phyloP scores from a whole-genome alignment of 108 stramenopile species.

The Nannochloropsis gaditana region DNA sequence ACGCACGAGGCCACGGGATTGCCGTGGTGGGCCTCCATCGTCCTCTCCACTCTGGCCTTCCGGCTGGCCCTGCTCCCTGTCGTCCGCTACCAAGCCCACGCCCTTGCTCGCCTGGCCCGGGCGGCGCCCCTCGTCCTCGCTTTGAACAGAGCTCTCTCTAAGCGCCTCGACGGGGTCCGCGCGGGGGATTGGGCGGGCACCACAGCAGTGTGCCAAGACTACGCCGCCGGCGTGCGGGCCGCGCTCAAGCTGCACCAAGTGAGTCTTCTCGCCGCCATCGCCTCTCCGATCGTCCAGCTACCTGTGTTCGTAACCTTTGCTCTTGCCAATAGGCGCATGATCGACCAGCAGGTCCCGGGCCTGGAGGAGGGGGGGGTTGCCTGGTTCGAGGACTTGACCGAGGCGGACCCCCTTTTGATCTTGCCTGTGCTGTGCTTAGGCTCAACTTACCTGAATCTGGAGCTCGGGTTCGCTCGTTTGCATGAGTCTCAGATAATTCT shows the following conservation, averaged over 20 bases:
- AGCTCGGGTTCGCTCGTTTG: conserved; percentile 6
- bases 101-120: background rate
- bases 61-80: background rate
- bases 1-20: background rate
- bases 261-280: background rate
- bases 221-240: background rate
- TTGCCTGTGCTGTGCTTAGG: conserved; percentile 9
- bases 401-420: background rate
- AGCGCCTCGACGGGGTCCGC: conserved; percentile 14
- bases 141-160: background rate
- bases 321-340: background rate
- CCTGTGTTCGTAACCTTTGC: conserved; percentile 9
- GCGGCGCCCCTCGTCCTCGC: background rate
- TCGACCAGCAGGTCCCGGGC: background rate
- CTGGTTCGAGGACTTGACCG: conserved; percentile 8
- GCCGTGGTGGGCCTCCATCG: conserved; percentile 5
- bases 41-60: background rate
- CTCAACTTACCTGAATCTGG: conserved; percentile 1
- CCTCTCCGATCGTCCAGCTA: background rate
- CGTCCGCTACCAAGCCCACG: background rate
- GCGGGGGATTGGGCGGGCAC: background rate
- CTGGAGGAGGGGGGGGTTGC: background rate
- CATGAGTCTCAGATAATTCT: background rate
- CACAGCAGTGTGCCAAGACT: background rate
- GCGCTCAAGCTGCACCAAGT: background rate